A percentile compares a stretch with the other conserved stretches of the same genome.
Conservation (phyloP, 805 yeast genomes). For the Candida dendrica region DNA sequence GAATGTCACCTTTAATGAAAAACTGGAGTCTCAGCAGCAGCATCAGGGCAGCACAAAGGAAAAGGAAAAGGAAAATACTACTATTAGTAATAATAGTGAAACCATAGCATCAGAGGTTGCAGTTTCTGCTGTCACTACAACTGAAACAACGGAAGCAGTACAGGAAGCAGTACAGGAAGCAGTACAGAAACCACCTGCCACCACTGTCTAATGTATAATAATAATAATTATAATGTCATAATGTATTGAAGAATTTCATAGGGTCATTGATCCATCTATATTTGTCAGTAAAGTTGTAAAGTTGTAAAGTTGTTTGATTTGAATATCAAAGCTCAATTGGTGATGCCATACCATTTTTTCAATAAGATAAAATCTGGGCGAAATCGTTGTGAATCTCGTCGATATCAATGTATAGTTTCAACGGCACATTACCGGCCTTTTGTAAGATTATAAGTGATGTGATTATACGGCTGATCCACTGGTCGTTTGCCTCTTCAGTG, state of each 20-base stretch:
- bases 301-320: no score
- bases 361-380: constrained; percentile 5
- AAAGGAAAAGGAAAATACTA: neutral
- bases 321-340: no score
- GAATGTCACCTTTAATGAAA: constrained; percentile 27
- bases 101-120: constrained; percentile 7
- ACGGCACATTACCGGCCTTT: constrained; percentile 10
- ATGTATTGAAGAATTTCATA: neutral
- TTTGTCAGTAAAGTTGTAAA: neutral
- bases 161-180: neutral
- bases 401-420: constrained; percentile 16
- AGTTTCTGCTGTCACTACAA: constrained; percentile 2
- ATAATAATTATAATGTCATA: neutral
- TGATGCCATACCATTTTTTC: no score
- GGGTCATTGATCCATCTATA: neutral
- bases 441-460: constrained; percentile 15
- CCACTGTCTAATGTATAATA: neutral
- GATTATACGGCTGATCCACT: constrained; percentile 50
- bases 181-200: constrained; percentile 16
- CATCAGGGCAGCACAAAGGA: neutral
- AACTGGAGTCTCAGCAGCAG: neutral
- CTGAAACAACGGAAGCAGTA: neutral
- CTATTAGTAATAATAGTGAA: neutral
- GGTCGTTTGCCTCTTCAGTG: constrained; percentile 42
- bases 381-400: constrained; percentile 19